Conservation (phyloP, 2,329 filamentous ascomycete species). For the Xylaria sp. region DNA sequence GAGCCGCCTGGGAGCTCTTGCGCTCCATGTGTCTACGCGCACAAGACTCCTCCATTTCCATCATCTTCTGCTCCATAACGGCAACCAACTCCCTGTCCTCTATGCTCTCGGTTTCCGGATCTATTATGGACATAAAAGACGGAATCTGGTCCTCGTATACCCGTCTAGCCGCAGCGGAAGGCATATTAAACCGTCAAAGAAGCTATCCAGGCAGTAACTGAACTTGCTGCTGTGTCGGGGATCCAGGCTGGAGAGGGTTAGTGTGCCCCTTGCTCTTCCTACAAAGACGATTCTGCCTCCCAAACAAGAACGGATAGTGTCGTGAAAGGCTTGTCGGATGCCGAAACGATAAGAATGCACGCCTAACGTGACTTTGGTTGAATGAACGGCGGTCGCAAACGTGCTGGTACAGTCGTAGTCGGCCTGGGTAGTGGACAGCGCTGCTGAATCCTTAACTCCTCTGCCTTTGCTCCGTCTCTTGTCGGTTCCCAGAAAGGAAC, state of each 20-base stretch:
- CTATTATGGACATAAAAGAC: slow-evolving; percentile 71
- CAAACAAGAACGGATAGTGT: not conserved
- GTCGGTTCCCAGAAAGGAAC: slow-evolving; percentile 16
- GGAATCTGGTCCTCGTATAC: slow-evolving; percentile 67
- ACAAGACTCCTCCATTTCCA: slow-evolving; percentile 40
- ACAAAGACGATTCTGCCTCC: not conserved
- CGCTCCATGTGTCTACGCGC: slow-evolving; percentile 31
- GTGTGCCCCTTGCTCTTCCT: slow-evolving; percentile 3
- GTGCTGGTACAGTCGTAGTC: slow-evolving; percentile 14
- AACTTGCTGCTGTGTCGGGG: slow-evolving; percentile 1
- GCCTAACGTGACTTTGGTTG: slow-evolving; percentile 12
- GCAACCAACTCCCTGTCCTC: slow-evolving; percentile 50
- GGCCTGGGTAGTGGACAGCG: slow-evolving; percentile 40
- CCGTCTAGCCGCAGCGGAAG: slow-evolving; percentile 55
- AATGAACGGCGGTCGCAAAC: slow-evolving; percentile 25
- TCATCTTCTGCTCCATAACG: slow-evolving; percentile 49
- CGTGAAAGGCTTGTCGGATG: slow-evolving; percentile 12
- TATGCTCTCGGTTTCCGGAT: slow-evolving; percentile 54
- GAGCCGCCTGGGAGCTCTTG: slow-evolving; percentile 29
- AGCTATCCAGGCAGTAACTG: not conserved
- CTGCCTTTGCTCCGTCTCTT: slow-evolving; percentile 23
- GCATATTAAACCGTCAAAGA: slow-evolving; percentile 43
- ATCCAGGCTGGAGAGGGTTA: not conserved
- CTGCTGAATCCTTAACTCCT: slow-evolving; percentile 46
- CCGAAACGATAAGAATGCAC: slow-evolving; percentile 19